Evolutionary conservation across 768 basidiomycete species (phyloP).

Genomic region (Piloderma croceum): DNA sequence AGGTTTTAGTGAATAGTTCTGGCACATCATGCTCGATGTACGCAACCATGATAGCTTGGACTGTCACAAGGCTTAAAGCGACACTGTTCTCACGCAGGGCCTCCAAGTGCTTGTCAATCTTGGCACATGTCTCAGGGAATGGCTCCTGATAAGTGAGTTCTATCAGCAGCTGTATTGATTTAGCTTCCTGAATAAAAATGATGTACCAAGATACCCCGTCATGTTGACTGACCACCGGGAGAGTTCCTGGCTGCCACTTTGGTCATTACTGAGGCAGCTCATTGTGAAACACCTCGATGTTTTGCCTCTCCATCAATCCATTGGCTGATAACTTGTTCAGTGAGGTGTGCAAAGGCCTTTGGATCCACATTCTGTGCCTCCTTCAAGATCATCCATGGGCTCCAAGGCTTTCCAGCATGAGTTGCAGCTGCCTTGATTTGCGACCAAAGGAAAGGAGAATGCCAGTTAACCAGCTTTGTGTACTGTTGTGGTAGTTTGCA

Average conservation of each 20-base stretch:
- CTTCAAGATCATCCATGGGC: background rate
- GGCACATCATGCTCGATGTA: constrained; percentile 18
- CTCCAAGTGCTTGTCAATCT: constrained; percentile 12
- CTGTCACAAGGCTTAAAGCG: constrained; percentile 20
- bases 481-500: no score
- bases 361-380: constrained; percentile 1
- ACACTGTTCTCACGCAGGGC: constrained; percentile 15
- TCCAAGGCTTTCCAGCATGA: constrained; percentile 3
- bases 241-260: constrained; percentile 2
- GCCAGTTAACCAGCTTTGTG: constrained; percentile 7
- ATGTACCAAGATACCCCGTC: constrained; percentile 4
- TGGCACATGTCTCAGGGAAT: constrained; percentile 6
- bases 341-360: constrained; percentile 3
- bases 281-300: no score
- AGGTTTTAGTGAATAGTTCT: constrained; percentile 19
- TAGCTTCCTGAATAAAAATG: no score
- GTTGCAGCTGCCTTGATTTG: constrained; percentile 3
- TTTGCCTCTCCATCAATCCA: constrained; percentile 8
- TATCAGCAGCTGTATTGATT: no score
- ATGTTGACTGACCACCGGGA: constrained; percentile 6
- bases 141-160: no score
- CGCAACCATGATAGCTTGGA: constrained; percentile 26
- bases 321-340: constrained; percentile 6
- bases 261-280: background rate
- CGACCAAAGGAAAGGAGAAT: constrained; percentile 5